Evolutionary conservation across 2,329 filamentous ascomycete species (phyloP).

Genomic region (Pseudogymnoascus sp.): DNA sequence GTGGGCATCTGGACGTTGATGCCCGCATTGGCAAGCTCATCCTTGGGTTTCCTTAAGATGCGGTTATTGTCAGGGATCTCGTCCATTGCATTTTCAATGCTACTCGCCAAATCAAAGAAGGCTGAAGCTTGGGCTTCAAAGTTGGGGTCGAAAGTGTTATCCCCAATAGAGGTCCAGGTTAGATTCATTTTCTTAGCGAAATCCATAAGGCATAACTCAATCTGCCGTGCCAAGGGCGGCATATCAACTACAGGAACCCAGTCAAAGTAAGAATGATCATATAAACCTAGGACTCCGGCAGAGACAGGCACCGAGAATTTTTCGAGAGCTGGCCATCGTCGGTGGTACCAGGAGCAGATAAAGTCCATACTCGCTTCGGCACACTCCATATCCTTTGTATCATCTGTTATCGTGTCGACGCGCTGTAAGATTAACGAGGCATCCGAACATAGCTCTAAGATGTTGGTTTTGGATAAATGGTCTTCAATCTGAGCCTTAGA

Average conservation of each 20-base stretch:
- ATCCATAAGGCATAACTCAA: background rate
- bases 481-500: background rate
- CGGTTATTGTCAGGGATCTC: background rate
- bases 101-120: background rate
- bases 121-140: background rate
- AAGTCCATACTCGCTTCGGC: background rate
- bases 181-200: background rate
- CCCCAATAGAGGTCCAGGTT: background rate
- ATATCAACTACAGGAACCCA: background rate
- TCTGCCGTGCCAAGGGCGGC: background rate
- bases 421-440: background rate
- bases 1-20: background rate
- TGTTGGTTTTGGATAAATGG: background rate
- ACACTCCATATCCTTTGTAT: background rate
- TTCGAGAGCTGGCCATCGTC: background rate
- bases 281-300: background rate
- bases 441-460: background rate
- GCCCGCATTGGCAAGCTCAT: background rate
- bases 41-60: background rate
- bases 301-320: background rate
- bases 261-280: too few relatives aligned
- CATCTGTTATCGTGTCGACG: background rate
- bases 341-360: background rate
- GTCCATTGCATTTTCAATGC: constrained; percentile 2
- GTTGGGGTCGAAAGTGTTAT: background rate